phyloP scores from a whole-genome alignment of 139 green algal species.

The Micractinium sp. region DNA sequence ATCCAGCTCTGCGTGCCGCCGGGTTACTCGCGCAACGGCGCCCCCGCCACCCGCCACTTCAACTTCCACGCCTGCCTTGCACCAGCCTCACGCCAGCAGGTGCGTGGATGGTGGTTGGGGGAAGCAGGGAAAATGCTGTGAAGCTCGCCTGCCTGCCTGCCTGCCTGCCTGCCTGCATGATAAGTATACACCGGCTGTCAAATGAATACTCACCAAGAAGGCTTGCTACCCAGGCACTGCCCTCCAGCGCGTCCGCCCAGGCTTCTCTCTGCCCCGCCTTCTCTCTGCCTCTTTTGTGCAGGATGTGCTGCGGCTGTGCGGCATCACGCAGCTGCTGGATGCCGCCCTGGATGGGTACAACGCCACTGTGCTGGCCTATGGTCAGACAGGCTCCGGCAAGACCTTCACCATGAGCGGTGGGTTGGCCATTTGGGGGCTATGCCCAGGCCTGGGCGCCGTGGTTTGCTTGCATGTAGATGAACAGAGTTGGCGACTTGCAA shows the following conservation, averaged over 20 bases:
- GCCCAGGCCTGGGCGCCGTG: too few relatives aligned
- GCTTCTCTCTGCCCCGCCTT: too few relatives aligned
- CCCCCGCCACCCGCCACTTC: slow-evolving; percentile 33
- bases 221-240: background rate
- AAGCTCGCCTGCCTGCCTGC: background rate
- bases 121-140: background rate
- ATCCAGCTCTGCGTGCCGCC: slow-evolving; percentile 41
- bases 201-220: background rate
- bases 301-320: slow-evolving; percentile 60
- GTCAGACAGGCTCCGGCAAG: slow-evolving; percentile 72
- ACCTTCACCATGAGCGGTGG: slow-evolving; percentile 67
- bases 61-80: slow-evolving; percentile 56
- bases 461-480: too few relatives aligned
- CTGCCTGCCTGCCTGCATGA: background rate
- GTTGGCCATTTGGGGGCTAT: too few relatives aligned
- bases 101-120: background rate
- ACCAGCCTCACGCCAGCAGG: slow-evolving; percentile 43
- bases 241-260: too few relatives aligned
- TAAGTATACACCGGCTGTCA: background rate
- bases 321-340: slow-evolving; percentile 81
- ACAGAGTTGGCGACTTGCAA: too few relatives aligned
- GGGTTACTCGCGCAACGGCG: background rate
- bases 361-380: slow-evolving; percentile 74
- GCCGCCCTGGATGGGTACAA: slow-evolving; percentile 85
- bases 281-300: background rate